Conservation (phyloP, 1,139 yeast species). For the Blastobotrys serpentis region DNA sequence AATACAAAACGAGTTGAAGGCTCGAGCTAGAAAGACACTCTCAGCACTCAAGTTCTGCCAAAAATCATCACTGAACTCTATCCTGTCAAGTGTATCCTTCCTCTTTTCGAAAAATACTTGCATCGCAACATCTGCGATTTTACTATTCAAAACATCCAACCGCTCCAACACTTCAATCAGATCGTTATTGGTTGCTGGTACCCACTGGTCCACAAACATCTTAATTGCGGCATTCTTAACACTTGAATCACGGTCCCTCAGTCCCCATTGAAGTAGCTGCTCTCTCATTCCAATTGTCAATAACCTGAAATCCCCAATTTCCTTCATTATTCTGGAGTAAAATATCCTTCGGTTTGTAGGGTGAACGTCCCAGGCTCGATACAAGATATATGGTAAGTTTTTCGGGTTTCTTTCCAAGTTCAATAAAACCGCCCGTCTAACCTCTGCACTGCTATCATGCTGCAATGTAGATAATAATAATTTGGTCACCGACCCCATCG, state of each 20-base stretch:
- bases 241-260: slow-evolving; percentile 75
- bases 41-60: slow-evolving; percentile 78
- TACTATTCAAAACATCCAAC: slow-evolving; percentile 64
- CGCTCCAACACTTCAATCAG: slow-evolving; percentile 68
- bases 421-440: slow-evolving; percentile 77
- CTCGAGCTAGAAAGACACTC: slow-evolving; percentile 66
- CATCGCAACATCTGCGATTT: slow-evolving; percentile 62
- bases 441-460: slow-evolving; percentile 85
- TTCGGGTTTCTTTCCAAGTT: slow-evolving; percentile 57
- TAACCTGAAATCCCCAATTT: slow-evolving; percentile 63
- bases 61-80: slow-evolving; percentile 55
- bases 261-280: slow-evolving; percentile 74
- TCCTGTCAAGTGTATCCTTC: slow-evolving; percentile 57
- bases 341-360: slow-evolving; percentile 69
- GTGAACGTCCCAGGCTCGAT: slow-evolving; percentile 80
- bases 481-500: slow-evolving; percentile 37
- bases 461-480: slow-evolving; percentile 57
- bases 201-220: slow-evolving; percentile 73
- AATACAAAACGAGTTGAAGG: slow-evolving; percentile 63
- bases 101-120: slow-evolving; percentile 59
- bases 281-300: slow-evolving; percentile 64
- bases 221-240: slow-evolving; percentile 73
- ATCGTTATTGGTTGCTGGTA: slow-evolving; percentile 65
- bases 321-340: slow-evolving; percentile 65
- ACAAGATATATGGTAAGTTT: slow-evolving; percentile 63